Evolutionary conservation across 768 basidiomycete species (phyloP).

Genomic region (Mycena olivaceomarginata): DNA sequence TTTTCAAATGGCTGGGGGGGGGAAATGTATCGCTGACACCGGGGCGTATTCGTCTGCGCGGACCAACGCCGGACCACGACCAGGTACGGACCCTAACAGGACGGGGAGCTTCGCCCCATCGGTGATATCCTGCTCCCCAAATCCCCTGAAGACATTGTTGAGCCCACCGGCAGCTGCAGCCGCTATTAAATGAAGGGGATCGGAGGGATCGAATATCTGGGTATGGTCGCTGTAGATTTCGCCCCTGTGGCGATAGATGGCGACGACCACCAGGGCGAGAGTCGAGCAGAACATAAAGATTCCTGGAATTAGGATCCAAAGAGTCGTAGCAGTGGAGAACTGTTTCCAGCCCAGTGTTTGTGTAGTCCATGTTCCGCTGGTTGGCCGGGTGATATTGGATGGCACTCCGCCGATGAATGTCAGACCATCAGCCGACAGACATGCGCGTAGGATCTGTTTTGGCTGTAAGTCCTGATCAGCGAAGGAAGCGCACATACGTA

Average conservation of each 20-base stretch:
- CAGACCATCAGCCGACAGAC: neutral
- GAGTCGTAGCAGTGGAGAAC: neutral
- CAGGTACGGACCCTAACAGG: constrained; percentile 12
- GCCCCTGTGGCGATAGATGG: neutral
- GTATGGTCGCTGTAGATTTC: neutral
- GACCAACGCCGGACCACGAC: constrained; percentile 10
- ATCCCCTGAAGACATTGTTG: constrained; percentile 5
- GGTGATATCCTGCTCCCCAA: neutral
- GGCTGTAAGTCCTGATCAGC: neutral
- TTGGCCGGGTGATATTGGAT: neutral
- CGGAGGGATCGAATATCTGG: constrained; percentile 10
- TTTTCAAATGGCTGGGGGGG: too few relatives aligned
- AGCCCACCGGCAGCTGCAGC: constrained; percentile 16
- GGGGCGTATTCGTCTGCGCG: neutral
- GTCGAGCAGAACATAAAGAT: constrained; percentile 6
- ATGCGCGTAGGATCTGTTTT: constrained; percentile 8
- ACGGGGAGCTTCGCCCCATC: neutral
- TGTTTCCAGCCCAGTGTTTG: constrained; percentile 26
- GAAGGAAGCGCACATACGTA: neutral
- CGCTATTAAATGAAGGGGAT: constrained; percentile 24
- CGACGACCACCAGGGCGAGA: constrained; percentile 1
- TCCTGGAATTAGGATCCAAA: constrained; percentile 12
- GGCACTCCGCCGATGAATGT: constrained; percentile 5
- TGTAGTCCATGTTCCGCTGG: constrained; percentile 1
- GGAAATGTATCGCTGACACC: neutral